Evolutionary conservation across 176 grass and related monocot species (phyloP), one percentile per base, ranked within the genome.

Genomic region (Cenchrus purpureus): DNA sequence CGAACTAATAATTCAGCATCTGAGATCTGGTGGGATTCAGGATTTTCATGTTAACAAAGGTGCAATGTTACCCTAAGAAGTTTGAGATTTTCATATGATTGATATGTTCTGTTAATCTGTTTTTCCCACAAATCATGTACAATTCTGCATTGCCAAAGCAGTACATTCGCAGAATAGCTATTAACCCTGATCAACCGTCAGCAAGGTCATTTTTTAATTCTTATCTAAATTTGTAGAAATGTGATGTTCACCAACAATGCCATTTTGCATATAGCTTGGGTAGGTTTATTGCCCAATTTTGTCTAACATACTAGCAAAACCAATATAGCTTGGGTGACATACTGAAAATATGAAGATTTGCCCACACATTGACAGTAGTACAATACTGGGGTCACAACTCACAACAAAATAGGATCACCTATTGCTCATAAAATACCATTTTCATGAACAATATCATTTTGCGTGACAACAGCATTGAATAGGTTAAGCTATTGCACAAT

Each of bases 401-500:
- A 64, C 43, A 72, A 19, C 31, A 58, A 58, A 73, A 83, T 40
- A 79, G 57, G 46, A 78, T 79, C 44, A 56, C 82, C 16, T 48
- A 28, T 20, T 57, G 17, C 6, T 57, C 55, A 20, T 2, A 57
- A 57, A 57, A 57, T 57, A 57, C 16, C 1, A 57, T 57, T 57
- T 20, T 20, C 55, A 57, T 55, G 5, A 57, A 57, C 16, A 57
- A 57, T 10, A 25, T 11, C 28, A 58, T 87, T 73, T 87, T 68
- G 62, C 53, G 50, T 56, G 8, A 72, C 25, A 56, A 29, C 17
- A 8, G 12, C 7, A 0, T 40, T 10, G 12, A 14, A 86, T 60
- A 81, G 20, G 16, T 70, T 58, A 25, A 81, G 49, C 4, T 80
- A 53, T 51, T 13, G 9, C 16, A 25, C 25, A 55, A 37, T 19